phyloP scores from a whole-genome alignment of 2,329 filamentous ascomycete species.

The Colletotrichum sansevieriae region DNA sequence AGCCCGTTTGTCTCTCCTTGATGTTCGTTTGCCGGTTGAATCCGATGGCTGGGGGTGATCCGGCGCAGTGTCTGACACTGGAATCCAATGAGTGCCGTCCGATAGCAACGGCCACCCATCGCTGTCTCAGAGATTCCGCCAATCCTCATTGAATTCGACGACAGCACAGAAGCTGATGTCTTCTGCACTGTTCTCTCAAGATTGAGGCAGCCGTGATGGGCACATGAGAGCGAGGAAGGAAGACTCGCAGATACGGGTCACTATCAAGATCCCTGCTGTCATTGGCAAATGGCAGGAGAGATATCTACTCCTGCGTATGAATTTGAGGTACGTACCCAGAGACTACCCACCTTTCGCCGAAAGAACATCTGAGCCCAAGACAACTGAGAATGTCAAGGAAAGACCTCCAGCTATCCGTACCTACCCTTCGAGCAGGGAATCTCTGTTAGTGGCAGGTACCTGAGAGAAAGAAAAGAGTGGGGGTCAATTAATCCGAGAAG shows the following conservation, averaged over 20 bases:
- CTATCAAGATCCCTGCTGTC: slow-evolving; percentile 11
- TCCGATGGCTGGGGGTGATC: slow-evolving; percentile 7
- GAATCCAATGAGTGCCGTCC: not conserved
- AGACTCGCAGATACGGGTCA: not conserved
- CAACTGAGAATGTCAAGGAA: not conserved
- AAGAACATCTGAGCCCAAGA: too few species aligned
- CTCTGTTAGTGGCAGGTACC: too few species aligned
- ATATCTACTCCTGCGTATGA: not conserved
- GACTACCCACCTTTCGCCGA: not conserved
- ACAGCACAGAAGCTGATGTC: not conserved
- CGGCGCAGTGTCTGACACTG: not conserved
- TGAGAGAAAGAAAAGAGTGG: not conserved
- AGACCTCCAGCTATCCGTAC: not conserved
- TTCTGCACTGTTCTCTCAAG: too few species aligned
- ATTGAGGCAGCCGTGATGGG: not conserved
- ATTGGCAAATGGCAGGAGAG: slow-evolving; percentile 14
- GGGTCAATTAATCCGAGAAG: slow-evolving; percentile 12
- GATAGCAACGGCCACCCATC: slow-evolving; percentile 10
- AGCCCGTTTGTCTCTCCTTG: slow-evolving; percentile 8
- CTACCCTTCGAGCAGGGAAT: too few species aligned
- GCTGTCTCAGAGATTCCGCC: slow-evolving; percentile 1
- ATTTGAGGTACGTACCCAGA: not conserved
- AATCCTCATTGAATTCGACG: not conserved
- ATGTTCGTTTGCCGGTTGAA: not conserved
- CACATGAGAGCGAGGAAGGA: not conserved